phyloP scores from a whole-genome alignment of 768 basidiomycete genomes.

The Mycena capillaripes region DNA sequence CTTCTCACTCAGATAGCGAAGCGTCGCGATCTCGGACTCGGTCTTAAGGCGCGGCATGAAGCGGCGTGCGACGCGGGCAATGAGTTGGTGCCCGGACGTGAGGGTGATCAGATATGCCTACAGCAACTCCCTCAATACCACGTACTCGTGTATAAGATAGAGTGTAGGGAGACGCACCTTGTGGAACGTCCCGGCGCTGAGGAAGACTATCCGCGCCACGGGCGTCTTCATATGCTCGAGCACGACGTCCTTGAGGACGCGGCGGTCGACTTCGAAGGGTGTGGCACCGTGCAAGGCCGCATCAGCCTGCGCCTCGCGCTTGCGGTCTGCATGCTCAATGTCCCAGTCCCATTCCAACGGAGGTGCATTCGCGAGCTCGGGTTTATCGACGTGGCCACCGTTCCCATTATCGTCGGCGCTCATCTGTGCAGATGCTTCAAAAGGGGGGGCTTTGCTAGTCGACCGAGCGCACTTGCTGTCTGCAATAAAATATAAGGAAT shows the following conservation, averaged over 20 bases:
- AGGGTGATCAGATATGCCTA: constrained; percentile 89
- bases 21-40: constrained; percentile 89
- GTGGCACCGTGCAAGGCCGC: constrained; percentile 70
- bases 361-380: constrained; percentile 43
- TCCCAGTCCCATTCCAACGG: constrained; percentile 78
- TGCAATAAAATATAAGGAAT: too few species aligned
- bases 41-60: constrained; percentile 92
- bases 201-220: constrained; percentile 78
- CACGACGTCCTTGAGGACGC: constrained; percentile 82
- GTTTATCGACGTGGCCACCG: background rate
- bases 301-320: constrained; percentile 74
- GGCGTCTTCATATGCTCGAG: constrained; percentile 75
- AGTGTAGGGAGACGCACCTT: constrained; percentile 60
- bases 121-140: constrained; percentile 67
- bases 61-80: constrained; percentile 85
- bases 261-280: constrained; percentile 84
- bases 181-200: constrained; percentile 91
- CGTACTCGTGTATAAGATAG: background rate
- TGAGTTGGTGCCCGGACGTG: constrained; percentile 69
- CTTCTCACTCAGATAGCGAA: constrained; percentile 81
- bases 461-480: too few species aligned
- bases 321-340: constrained; percentile 78
- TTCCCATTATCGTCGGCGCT: too few species aligned
- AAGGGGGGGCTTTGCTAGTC: too few species aligned
- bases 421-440: too few species aligned